Base-by-base conservation (phyloP, 768 basidiomycete genomes). In the Daedaleopsis sinensis region DNA sequence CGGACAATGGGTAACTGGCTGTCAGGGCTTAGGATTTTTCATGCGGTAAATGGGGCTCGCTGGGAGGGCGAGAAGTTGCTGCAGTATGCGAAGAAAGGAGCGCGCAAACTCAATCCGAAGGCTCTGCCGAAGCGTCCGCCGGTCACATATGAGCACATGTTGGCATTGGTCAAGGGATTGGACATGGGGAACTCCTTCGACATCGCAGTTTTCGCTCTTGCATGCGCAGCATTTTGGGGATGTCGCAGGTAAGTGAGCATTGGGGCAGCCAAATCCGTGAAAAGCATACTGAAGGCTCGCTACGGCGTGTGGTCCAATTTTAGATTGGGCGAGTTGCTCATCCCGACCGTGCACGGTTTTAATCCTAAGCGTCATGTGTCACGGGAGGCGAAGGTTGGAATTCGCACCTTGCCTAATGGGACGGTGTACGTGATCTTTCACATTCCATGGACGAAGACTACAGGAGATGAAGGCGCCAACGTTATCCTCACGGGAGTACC, bases 371-470 rank as follows among this genome's bases (percentile, higher is more conserved):
- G 38, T 5, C 58, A 63, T 50, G 58, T 63, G 3, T 13, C 52
- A 3, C 32, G 56, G 21, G 38, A 49, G 0, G 18, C 24, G 2
- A 32, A 13, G 4, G 21, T 59, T 3, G 39, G n/a, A 5, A 37
- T 11, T 18, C 46, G 46, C 11, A 19, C 16, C 12, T 11, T 47
- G 11, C 42, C 39, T 10, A 44, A 55, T 47, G 57, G 61, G 1
- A 36, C 55, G 1, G 39, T 46, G 10, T 67, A 57, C 43, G 61
- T 67, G 15, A 63, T 63, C 8, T 68, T 64, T 19, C 73, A 71
- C 42, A 74, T 79, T 10, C 77, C 78, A 0, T 76, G 74, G 71
- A 72, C 75, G 0, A 78, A 79, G 56, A 73, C 74, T 0, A 75
- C 73, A 0, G 23, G 55, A 0, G 35, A 66, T 2, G 32, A 42